Conservation (phyloP, 169 alveolate genomes). For the Cryptosporidium meleagridis region DNA sequence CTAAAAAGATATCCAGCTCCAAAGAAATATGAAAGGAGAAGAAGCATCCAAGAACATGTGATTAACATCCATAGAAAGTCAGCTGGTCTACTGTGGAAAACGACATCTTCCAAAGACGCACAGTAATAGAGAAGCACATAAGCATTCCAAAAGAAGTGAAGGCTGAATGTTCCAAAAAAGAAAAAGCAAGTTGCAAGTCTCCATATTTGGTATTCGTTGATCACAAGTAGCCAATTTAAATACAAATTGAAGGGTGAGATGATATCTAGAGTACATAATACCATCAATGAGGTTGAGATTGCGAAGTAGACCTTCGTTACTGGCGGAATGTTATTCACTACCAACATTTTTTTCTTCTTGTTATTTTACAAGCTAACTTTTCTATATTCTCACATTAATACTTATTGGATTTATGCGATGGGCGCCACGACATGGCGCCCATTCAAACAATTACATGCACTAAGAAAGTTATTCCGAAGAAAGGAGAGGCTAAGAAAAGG, state of each 20-base stretch:
- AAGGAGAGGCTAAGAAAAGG: not conserved
- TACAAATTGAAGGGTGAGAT: conserved; percentile 86
- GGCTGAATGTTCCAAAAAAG: conserved; percentile 90
- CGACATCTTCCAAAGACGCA: conserved; percentile 77
- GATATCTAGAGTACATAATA: conserved; percentile 85
- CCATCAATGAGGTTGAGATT: conserved; percentile 84
- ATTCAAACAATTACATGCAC: not conserved
- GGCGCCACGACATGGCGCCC: not conserved
- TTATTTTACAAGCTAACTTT: conserved; percentile 9
- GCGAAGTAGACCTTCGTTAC: conserved; percentile 85
- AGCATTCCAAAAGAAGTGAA: conserved; percentile 91
- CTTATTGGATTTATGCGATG: conserved; percentile 28
- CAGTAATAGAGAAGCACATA: conserved; percentile 87
- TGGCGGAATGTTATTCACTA: conserved; percentile 78
- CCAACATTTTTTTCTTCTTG: conserved; percentile 12
- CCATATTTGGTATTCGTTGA: conserved; percentile 87
- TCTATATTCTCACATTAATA: conserved; percentile 53
- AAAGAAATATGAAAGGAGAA: conserved; percentile 78
- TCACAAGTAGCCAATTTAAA: conserved; percentile 86
- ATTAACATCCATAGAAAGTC: conserved; percentile 89
- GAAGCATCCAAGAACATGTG: conserved; percentile 79
- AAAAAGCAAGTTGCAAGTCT: conserved; percentile 90
- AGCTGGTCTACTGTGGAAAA: conserved; percentile 84
- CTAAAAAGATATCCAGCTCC: conserved; percentile 88
- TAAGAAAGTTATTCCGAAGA: not conserved